These are phyloP conservation scores for Candida piceae DNA, from an alignment of 805 yeast species.

Conservation along the genomic window DNA sequence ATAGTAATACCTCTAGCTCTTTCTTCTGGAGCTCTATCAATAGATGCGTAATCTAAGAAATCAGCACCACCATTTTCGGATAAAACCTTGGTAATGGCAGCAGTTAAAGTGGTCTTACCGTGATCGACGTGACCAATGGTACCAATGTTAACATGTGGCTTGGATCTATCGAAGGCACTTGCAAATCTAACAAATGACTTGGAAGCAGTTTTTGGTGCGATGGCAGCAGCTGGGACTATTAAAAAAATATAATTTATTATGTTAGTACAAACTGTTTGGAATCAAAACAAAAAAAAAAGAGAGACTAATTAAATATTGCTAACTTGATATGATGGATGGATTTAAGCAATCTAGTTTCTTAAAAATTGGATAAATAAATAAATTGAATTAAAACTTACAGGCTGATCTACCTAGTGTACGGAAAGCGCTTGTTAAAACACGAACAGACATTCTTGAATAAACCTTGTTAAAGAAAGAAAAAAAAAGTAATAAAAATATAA, in stretches of 20 bases:
- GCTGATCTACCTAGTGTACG: slow-evolving; percentile 26
- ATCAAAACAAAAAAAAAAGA: neutral
- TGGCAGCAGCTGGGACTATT: slow-evolving; percentile 5
- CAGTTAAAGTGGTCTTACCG: slow-evolving; percentile 97
- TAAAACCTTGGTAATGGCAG: slow-evolving; percentile 95
- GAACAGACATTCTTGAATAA: slow-evolving; percentile 25
- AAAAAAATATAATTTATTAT: too few species aligned
- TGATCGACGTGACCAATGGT: slow-evolving; percentile 99
- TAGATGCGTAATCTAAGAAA: slow-evolving; percentile 88
- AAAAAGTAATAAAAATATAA: too few species aligned
- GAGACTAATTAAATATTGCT: neutral
- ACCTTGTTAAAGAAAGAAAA: neutral
- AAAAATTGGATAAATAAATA: too few species aligned
- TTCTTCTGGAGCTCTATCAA: slow-evolving; percentile 98
- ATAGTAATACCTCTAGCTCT: slow-evolving; percentile 99
- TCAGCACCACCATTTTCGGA: slow-evolving; percentile 86
- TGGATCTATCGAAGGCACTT: slow-evolving; percentile 83
- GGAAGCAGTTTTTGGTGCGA: slow-evolving; percentile 14
- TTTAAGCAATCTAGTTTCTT: too few species aligned
- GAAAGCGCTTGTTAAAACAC: slow-evolving; percentile 24
- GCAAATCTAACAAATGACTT: slow-evolving; percentile 39
- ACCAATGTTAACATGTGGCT: slow-evolving; percentile 96
- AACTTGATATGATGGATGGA: too few species aligned
- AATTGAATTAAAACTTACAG: slow-evolving; percentile 10
- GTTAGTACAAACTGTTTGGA: too few species aligned